Conservation (phyloP, 179 eudicot species). For the Corrigiola litoralis region DNA sequence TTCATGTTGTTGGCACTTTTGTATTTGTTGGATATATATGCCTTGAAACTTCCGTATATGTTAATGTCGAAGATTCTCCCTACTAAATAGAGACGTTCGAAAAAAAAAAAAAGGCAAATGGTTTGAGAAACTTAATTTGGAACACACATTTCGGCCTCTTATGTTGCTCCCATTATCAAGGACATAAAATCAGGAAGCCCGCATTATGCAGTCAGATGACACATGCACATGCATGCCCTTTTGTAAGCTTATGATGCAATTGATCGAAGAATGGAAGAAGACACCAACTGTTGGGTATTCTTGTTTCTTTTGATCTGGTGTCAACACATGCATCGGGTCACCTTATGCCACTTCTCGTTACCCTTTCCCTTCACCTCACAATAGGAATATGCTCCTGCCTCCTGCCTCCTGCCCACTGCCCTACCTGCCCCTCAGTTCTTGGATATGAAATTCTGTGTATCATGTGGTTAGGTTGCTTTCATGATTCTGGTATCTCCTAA, state of each 20-base stretch:
- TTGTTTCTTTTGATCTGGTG: not conserved
- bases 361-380: constrained; percentile 4
- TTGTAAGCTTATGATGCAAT: not conserved
- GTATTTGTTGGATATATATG: no score
- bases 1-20: no score
- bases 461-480: not conserved
- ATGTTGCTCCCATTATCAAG: no score
- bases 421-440: constrained; percentile 2
- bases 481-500: not conserved
- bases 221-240: constrained; percentile 1
- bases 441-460: not conserved
- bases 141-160: no score
- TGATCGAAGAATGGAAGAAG: not conserved
- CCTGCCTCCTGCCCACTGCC: not conserved
- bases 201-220: no score
- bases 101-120: no score
- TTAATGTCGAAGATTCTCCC: no score
- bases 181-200: no score
- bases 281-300: not conserved
- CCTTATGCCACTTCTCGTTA: constrained; percentile 2
- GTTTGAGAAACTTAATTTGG: no score
- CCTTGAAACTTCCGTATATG: no score
- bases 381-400: not conserved
- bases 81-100: no score
- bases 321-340: not conserved